These are phyloP conservation scores for Neurospora sp. DNA, from an alignment of 495 filamentous ascomycete species.

Conservation along the genomic window DNA sequence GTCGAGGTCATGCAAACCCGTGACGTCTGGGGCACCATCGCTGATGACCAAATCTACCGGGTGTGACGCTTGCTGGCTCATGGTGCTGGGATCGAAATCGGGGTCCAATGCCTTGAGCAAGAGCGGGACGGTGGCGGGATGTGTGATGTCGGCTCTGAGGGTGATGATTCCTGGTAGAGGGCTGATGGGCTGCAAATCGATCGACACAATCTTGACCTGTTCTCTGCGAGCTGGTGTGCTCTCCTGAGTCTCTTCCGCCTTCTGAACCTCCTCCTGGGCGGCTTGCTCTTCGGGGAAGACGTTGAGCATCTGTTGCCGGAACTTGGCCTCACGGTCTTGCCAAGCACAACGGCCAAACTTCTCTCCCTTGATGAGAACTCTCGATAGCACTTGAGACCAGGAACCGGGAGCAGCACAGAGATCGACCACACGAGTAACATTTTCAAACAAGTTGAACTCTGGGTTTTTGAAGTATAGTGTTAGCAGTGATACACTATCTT, in stretches of 20 bases:
- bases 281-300: slow-evolving; percentile 24
- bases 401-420: slow-evolving; percentile 92
- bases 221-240: slow-evolving; percentile 35
- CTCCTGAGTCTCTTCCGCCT: neutral
- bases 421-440: slow-evolving; percentile 87
- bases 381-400: slow-evolving; percentile 92
- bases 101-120: slow-evolving; percentile 77
- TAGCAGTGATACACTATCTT: neutral
- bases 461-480: neutral
- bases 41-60: slow-evolving; percentile 87
- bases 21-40: slow-evolving; percentile 94
- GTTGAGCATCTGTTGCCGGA: slow-evolving; percentile 45
- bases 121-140: slow-evolving; percentile 85
- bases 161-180: slow-evolving; percentile 85
- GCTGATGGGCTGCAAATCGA: slow-evolving; percentile 92
- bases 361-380: slow-evolving; percentile 85
- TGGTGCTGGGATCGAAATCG: slow-evolving; percentile 48
- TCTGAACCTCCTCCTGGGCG: slow-evolving; percentile 11
- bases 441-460: slow-evolving; percentile 86
- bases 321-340: slow-evolving; percentile 64
- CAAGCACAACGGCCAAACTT: slow-evolving; percentile 75
- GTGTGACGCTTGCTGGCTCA: slow-evolving; percentile 42
- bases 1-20: slow-evolving; percentile 90
- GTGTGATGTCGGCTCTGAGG: slow-evolving; percentile 90
- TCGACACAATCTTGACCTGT: slow-evolving; percentile 86